A percentile compares a stretch with the other conserved stretches of the same genome.
Evolutionary conservation across 805 yeast genomes (phyloP).

Genomic region (Wickerhamomyces rabaulensis): DNA sequence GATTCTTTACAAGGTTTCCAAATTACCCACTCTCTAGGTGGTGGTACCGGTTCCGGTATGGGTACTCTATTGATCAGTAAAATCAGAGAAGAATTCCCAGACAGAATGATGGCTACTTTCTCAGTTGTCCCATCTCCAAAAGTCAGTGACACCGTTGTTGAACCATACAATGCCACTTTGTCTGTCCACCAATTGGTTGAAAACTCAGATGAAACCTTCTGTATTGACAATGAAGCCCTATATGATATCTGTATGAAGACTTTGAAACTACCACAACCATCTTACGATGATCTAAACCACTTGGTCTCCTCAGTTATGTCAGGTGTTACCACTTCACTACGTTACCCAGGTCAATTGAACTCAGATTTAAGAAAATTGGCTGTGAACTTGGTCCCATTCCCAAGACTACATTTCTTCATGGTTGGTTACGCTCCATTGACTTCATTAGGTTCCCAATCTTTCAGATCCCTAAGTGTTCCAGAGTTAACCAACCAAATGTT

Average conservation of each 20-base stretch:
- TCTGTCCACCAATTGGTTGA: slow-evolving; percentile 96
- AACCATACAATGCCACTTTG: slow-evolving; percentile 95
- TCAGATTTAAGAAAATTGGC: slow-evolving; percentile 98
- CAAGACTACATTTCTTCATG: slow-evolving; percentile 98
- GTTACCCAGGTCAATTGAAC: slow-evolving; percentile 95
- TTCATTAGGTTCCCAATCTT: slow-evolving; percentile 85
- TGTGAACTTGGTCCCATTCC: slow-evolving; percentile 97
- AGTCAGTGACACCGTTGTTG: slow-evolving; percentile 94
- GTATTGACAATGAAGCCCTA: slow-evolving; percentile 98
- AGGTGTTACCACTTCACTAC: slow-evolving; percentile 93
- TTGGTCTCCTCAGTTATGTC: slow-evolving; percentile 97
- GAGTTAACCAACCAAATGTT: slow-evolving; percentile 97
- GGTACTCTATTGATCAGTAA: slow-evolving; percentile 92
- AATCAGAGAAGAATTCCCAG: slow-evolving; percentile 88
- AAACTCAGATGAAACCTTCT: slow-evolving; percentile 97
- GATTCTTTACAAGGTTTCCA: slow-evolving; percentile 97
- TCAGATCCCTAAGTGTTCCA: slow-evolving; percentile 90
- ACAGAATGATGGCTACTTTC: slow-evolving; percentile 94
- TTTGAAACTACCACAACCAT: slow-evolving; percentile 87
- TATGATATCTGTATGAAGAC: slow-evolving; percentile 97
- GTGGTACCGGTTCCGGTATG: slow-evolving; percentile 99
- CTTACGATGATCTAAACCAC: slow-evolving; percentile 78
- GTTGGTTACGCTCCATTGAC: slow-evolving; percentile 96
- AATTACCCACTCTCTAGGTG: slow-evolving; percentile 96
- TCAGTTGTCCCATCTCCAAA: slow-evolving; percentile 99